Evolutionary conservation across 1,284 basidiomycete species (phyloP), one percentile per base, ranked within the genome.

Genomic region (Mycosarcoma mackinlayi): DNA sequence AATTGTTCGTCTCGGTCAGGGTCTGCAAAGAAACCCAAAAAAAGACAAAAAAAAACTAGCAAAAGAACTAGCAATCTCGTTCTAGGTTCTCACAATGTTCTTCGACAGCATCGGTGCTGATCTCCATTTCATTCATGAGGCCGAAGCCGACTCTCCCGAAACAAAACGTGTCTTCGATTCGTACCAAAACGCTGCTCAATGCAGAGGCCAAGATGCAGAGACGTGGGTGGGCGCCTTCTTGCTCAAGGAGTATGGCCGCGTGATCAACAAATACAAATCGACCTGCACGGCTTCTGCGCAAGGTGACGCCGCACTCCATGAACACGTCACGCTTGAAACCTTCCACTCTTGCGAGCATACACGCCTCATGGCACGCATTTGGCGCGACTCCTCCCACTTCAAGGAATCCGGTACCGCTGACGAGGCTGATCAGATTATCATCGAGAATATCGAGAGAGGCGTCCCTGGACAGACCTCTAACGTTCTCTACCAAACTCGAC

Each of bases 71-170:
- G n/a, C n/a, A n/a, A n/a, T n/a, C n/a, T n/a, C n/a, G n/a, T n/a
- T n/a, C n/a, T n/a, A n/a, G n/a, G n/a, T n/a, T n/a, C 14, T n/a
- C 51, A 30, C 30, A 31, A 60, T 63, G 60, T 52, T 56, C 44
- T 56, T 40, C 28, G 35, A 63, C 37, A 42, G 23, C 21, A 56
- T 63, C 37, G 53, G 53, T 35, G 56, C 56, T 27, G 60, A 63
- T 19, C 53, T 63, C 8, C 52, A 56, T 49, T 63, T 63, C 34
- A 6, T 52, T 38, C 37, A 37, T 44, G 53, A 63, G 21, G 48
- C 37, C 6, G 25, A 47, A 18, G 6, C 14, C 42, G 38, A 35
- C n/a, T 30, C 42, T 14, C 16, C 37, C 6, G 7, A 30, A n/a
- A 49, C 31, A 10, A 24, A 44, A 7, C 25, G 18, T 13, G 27